Evolutionary conservation across 306 rosid species (phyloP), one percentile per base, ranked within the genome.

Genomic region (Fragaria vesca): DNA sequence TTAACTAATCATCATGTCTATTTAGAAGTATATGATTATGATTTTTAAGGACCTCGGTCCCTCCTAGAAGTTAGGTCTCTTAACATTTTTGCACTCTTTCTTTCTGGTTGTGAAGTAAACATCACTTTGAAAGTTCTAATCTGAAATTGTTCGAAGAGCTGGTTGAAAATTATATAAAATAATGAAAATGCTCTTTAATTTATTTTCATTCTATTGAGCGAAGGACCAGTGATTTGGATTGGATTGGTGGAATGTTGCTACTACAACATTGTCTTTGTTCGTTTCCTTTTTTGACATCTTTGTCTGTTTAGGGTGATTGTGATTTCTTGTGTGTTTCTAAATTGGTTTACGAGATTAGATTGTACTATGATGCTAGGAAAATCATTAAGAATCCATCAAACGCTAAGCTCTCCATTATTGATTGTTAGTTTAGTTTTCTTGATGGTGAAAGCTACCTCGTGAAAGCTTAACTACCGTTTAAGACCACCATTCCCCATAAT

Each of bases 201-300:
- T 2, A 21, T 52, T 61, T 82, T 72, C 69, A 71, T 76, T 75
- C 71, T 61, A 74, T 12, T 76, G 71, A 12, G 67, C 40, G 15
- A 61, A 61, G 38, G 66, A 66, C 71, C 54, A 80, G 52, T 77
- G 75, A 80, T 83, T 81, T 81, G 84, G 74, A 80, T 83, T 80
- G 80, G 84, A 34, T 45, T 60, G 80, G 75, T 79, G 63, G 46
- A 83, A 72, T 81, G 81, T 76, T 81, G 85, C 77, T 85, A 76
- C 69, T 65, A 46, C 13, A 48, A 12, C 83, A 36, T 32, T 5
- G 69, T 45, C 4, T 70, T 58, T 73, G 74, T 55, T 76, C 73
- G 69, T 60, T 21, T 80, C 52, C 42, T 52, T 58, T 1, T 8
- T 43, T 77, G 74, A 61, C 67, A 48, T 10, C 78, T 82, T 87